Base-by-base conservation (phyloP, 2,329 filamentous ascomycete genomes). In the Penicillium thymicola region DNA sequence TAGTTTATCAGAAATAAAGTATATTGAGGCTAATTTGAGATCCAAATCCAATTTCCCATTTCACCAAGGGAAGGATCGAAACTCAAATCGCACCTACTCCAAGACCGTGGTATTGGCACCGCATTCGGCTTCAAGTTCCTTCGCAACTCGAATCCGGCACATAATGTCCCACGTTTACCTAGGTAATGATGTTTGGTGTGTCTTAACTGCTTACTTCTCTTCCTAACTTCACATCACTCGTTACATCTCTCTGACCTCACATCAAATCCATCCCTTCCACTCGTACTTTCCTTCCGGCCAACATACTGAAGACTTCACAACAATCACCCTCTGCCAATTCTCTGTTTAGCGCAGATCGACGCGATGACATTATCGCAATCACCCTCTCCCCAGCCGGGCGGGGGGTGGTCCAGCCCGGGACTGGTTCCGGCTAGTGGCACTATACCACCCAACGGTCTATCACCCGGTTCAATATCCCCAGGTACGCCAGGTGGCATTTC, bases 321-420 rank as follows among this genome's bases (percentile, higher is more conserved):
- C 37, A 11, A 44, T 46, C 10, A 1, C 47, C n/a, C 9, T 38
- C 32, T 28, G 42, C 38, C 21, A 30, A 45, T 32, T 14, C 36
- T 28, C 23, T 44, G 38, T 34, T 46, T n/a, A 38, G 44, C 37
- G 57, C 73, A 83, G 81, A 83, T 69, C 86, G 81, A 50, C 81
- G 85, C 66, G 67, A 96, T 96, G 92, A 89, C 89, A 65, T 78
- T 93, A 61, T 94, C 92, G 65, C 86, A 91, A 76, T 95, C 90
- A 70, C 90, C 92, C 49, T 96, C 91, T 54, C 93, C 92, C 60
- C 83, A 86, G 61, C 88, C 86, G 59, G 89, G 89, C 67, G 91
- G 90, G 70, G 92, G 92, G 66, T 97, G 93, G 92, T 86, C 90
- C 55, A 94, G 88, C 76, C 91, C 89, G 54, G 90, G 87, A 62